Evolutionary conservation across 805 yeast species (phyloP), one percentile per base, ranked within the genome.

Genomic region (Ogataea trehaloabstinens): DNA sequence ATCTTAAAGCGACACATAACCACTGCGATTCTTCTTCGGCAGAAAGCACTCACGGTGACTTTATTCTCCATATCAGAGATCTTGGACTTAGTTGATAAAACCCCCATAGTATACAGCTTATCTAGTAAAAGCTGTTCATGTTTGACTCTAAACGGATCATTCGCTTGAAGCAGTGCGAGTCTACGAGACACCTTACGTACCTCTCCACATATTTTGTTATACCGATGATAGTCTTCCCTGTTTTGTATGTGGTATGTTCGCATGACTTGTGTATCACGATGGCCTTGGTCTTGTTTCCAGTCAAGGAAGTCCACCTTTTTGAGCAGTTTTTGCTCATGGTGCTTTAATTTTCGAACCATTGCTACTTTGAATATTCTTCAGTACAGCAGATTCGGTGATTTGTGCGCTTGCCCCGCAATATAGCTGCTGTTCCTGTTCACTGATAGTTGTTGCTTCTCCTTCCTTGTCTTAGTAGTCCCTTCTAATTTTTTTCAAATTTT

Each of bases 281-380:
- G 99, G 21, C 91, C 88, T 40, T 84, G 82, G 61, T 93, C 99
- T 55, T 88, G 95, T 63, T 93, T 93, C 97, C 98, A 93, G 63
- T 93, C 95, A 36, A 88, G 85, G 68, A 93, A 88, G 60, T 93
- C 97, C 37, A 93, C 98, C 64, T 93, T 93, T 70, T 85, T 89
- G 55, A 93, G 76, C 55, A 93, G 78, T 66, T 89, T 90, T 73
- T 86, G 84, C 76, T 93, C 99, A 65, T 93, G 99, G 68, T 85
- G 88, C 63, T 93, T 93, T 44, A 93, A 76, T 53, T 85, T 74
- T 63, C 99, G 76, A 34, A 85, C 95, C 95, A 85, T 85, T 8
- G 8, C 25, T 29, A 27, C 22, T 24, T n/a, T n/a, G n/a, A n/a
- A n/a, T n/a, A n/a, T n/a, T n/a, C n/a, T n/a, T n/a, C n/a, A n/a